Evolutionary conservation across 1,284 basidiomycete species (phyloP).

Genomic region (Ustilago vetiveriae): DNA sequence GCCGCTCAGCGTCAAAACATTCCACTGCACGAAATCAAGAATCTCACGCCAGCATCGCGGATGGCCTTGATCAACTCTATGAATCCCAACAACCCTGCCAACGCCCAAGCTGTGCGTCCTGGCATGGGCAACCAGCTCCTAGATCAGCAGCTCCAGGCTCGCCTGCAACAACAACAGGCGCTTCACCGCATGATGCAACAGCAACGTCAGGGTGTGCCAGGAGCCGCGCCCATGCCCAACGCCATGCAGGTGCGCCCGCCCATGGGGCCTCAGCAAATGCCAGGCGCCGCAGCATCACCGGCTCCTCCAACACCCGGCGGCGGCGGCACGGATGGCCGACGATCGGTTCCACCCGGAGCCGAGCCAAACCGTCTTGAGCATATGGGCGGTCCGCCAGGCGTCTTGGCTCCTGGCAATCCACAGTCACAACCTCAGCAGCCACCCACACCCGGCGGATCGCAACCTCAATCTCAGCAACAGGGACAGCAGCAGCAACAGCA

Average conservation of each 20-base stretch:
- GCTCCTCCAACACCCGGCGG: conserved; percentile 40
- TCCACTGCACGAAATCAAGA: conserved; percentile 62
- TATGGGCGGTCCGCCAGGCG: conserved; percentile 24
- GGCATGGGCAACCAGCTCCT: conserved; percentile 40
- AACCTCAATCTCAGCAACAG: conserved; percentile 12
- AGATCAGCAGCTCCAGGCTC: conserved; percentile 58
- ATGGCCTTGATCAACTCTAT: conserved; percentile 57
- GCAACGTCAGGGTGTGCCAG: conserved; percentile 42
- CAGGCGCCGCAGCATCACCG: conserved; percentile 32
- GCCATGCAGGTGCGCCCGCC: conserved; percentile 43
- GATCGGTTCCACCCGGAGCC: conserved; percentile 40
- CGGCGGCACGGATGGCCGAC: conserved; percentile 32
- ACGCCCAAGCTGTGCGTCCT: conserved; percentile 37
- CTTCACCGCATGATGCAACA: conserved; percentile 56
- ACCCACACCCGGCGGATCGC: conserved; percentile 22
- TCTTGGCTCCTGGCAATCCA: conserved; percentile 18
- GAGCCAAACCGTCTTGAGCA: conserved; percentile 40
- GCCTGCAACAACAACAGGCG: conserved; percentile 53
- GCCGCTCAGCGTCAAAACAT: conserved; percentile 61
- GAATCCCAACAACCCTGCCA: conserved; percentile 48
- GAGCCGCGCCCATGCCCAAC: conserved; percentile 26
- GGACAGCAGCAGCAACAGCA: conserved; percentile 2
- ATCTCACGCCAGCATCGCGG: conserved; percentile 53
- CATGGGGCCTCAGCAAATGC: conserved; percentile 37
- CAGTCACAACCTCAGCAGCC: conserved; percentile 30